phyloP scores from a whole-genome alignment of 208 protist species.

The Leptomonas pyrrhocoris region DNA sequence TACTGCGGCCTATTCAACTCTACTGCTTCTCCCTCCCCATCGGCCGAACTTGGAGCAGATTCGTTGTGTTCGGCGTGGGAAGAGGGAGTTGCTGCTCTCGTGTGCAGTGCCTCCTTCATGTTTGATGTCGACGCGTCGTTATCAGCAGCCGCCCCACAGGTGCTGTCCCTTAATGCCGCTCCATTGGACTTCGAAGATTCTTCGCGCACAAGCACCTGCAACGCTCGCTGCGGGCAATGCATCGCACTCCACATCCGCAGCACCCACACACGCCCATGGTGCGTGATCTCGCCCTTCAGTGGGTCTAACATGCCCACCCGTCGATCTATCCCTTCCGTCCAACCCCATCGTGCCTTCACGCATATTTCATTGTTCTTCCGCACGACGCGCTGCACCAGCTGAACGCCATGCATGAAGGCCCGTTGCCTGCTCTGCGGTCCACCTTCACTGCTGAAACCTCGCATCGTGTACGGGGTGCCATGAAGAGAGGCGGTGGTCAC shows the following conservation, averaged over 20 bases:
- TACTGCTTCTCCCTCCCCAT: background rate
- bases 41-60: background rate
- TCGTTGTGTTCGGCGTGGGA: background rate
- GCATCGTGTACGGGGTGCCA: constrained; percentile 74
- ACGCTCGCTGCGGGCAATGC: constrained; percentile 38
- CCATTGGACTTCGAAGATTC: background rate
- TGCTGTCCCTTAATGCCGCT: background rate
- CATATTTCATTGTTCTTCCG: constrained; percentile 11
- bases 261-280: constrained; percentile 46
- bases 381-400: constrained; percentile 46
- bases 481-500: constrained; percentile 47
- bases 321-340: constrained; percentile 18
- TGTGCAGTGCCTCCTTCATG: background rate
- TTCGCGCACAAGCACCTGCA: constrained; percentile 23
- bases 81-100: background rate
- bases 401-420: constrained; percentile 79
- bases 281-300: constrained; percentile 20
- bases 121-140: background rate
- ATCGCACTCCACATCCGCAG: constrained; percentile 54
- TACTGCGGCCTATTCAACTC: background rate
- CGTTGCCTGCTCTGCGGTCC: constrained; percentile 49
- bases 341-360: constrained; percentile 2
- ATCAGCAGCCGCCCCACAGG: background rate
- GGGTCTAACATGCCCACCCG: constrained; percentile 3
- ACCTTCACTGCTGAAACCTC: constrained; percentile 44